Conservation (phyloP, 768 basidiomycete genomes). For the Tylopilus vinaceipallidus region DNA sequence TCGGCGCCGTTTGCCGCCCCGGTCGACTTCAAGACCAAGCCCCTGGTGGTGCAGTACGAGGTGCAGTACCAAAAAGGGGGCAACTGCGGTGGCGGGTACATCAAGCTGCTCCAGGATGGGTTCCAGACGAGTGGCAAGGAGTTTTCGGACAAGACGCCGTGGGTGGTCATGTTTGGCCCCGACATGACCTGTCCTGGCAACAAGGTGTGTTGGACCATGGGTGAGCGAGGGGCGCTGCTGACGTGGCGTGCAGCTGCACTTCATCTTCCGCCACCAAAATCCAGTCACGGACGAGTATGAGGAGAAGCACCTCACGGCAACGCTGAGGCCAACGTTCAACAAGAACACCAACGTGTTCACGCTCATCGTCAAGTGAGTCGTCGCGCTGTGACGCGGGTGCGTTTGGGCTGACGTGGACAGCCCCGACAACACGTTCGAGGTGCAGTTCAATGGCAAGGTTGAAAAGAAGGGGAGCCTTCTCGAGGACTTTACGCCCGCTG, state of each 20-base stretch:
- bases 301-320: conserved; percentile 89
- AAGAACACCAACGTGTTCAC: conserved; percentile 95
- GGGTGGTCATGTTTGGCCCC: conserved; percentile 97
- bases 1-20: conserved; percentile 83
- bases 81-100: conserved; percentile 98
- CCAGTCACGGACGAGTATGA: conserved; percentile 90
- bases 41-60: conserved; percentile 96
- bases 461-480: conserved; percentile 80
- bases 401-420: conserved; percentile 36
- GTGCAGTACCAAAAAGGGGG: conserved; percentile 99
- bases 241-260: conserved; percentile 68
- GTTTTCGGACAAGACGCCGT: conserved; percentile 91
- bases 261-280: conserved; percentile 98
- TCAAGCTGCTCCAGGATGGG: conserved; percentile 93
- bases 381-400: not conserved
- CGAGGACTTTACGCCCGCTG: conserved; percentile 89
- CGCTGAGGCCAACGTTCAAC: conserved; percentile 83
- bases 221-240: not conserved
- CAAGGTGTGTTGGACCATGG: conserved; percentile 52
- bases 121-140: conserved; percentile 93
- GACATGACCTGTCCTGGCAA: conserved; percentile 92
- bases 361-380: conserved; percentile 80
- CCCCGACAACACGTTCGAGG: conserved; percentile 92
- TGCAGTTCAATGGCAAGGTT: conserved; percentile 84
- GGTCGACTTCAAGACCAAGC: conserved; percentile 78